Evolutionary conservation across 345 rosid species (phyloP).

Genomic region (Citrus unshiu): DNA sequence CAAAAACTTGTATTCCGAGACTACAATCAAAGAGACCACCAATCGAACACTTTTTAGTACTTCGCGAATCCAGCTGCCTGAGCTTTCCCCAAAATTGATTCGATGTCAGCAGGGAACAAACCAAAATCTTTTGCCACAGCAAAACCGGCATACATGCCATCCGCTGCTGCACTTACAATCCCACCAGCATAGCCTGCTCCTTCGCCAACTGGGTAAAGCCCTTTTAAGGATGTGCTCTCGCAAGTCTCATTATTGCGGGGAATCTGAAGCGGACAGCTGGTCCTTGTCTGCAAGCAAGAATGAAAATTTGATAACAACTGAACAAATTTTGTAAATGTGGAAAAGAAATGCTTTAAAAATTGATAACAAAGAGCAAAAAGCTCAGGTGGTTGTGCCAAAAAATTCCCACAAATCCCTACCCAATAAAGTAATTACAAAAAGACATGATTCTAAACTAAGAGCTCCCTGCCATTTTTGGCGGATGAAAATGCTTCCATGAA

Average conservation of each 20-base stretch:
- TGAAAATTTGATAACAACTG: neutral
- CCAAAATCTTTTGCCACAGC: conserved; percentile 69
- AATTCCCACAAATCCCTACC: neutral
- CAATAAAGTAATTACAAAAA: neutral
- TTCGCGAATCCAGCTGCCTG: conserved; percentile 55
- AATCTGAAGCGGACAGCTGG: conserved; percentile 86
- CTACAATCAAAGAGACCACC: neutral
- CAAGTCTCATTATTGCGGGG: conserved; percentile 61
- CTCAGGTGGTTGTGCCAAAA: neutral
- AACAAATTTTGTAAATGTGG: neutral
- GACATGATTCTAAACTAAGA: neutral
- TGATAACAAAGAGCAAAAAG: neutral
- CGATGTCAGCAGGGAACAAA: conserved; percentile 51
- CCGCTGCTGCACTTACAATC: conserved; percentile 96
- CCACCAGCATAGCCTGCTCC: conserved; percentile 99
- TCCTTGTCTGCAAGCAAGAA: conserved; percentile 63
- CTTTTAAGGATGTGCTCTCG: conserved; percentile 72
- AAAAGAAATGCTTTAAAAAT: neutral
- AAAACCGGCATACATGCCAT: conserved; percentile 88
- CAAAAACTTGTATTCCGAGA: conserved; percentile 1
- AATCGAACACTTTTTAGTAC: conserved; percentile 34
- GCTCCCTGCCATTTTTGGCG: neutral
- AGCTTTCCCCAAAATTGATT: conserved; percentile 64
- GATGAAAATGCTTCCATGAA: neutral
- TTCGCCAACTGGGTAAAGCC: conserved; percentile 93